phyloP scores from a whole-genome alignment of 2,329 filamentous ascomycete genomes.

The Xylaria polymorpha region DNA sequence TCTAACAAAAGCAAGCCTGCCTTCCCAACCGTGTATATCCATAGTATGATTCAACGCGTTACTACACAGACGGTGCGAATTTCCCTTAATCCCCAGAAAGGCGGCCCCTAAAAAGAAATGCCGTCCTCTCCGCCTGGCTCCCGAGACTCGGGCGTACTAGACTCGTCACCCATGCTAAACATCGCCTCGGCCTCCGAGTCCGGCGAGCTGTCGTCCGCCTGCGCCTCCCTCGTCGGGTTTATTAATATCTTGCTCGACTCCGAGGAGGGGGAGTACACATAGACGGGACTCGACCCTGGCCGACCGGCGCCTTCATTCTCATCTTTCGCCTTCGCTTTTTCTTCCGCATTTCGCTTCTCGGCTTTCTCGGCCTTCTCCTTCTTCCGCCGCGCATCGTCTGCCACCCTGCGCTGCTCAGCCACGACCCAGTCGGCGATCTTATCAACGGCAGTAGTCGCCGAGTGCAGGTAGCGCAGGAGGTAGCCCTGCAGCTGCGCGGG shows the following conservation, averaged over 20 bases:
- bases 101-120: not conserved
- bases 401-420: constrained; percentile 4
- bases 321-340: not conserved
- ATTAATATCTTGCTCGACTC: not conserved
- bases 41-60: not conserved
- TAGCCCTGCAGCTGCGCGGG: constrained; percentile 64
- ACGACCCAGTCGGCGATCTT: constrained; percentile 21
- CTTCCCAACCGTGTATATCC: not conserved
- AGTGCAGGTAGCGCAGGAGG: constrained; percentile 54
- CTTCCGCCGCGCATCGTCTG: not conserved
- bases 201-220: not conserved
- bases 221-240: no score
- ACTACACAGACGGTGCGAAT: not conserved
- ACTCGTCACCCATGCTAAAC: not conserved
- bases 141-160: not conserved
- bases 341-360: not conserved
- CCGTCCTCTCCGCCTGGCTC: not conserved
- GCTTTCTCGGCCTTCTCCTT: constrained; percentile 1
- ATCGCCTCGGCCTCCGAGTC: not conserved
- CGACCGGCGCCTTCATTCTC: not conserved
- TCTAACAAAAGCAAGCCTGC: not conserved
- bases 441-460: constrained; percentile 21
- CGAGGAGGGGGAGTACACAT: not conserved
- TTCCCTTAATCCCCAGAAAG: not conserved
- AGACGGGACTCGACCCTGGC: not conserved